Evolutionary conservation across 2,329 filamentous ascomycete genomes (phyloP).

Genomic region (Talaromyces sp.): DNA sequence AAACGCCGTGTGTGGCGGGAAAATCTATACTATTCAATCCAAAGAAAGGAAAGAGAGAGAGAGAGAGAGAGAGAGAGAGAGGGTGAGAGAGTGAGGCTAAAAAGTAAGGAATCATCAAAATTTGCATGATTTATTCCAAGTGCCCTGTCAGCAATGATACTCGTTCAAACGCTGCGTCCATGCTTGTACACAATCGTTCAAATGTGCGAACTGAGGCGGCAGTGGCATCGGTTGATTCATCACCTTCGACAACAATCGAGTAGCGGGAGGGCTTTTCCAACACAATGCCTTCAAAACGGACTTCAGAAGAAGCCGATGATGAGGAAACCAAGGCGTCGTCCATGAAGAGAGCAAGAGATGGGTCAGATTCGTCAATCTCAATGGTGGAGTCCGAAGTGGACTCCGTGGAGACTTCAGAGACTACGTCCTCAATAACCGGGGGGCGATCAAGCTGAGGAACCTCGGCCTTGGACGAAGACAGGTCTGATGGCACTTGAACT

Average conservation of each 20-base stretch:
- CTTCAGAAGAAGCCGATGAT: conserved; percentile 39
- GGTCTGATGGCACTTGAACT: conserved; percentile 40
- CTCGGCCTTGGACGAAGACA: conserved; percentile 43
- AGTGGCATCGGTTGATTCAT: conserved; percentile 18
- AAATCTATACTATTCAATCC: not conserved
- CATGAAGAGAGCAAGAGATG: conserved; percentile 47
- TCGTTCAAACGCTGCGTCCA: conserved; percentile 40
- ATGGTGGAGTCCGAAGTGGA: conserved; percentile 27
- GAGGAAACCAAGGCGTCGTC: conserved; percentile 42
- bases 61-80: conserved; percentile 11
- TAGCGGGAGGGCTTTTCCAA: conserved; percentile 62
- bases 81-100: not conserved
- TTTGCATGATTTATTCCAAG: conserved; percentile 17
- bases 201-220: conserved; percentile 29
- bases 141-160: conserved; percentile 37
- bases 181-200: conserved; percentile 33
- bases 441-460: conserved; percentile 44
- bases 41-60: conserved; percentile 19
- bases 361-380: conserved; percentile 53
- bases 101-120: not conserved
- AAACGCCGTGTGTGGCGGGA: not conserved
- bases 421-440: conserved; percentile 17
- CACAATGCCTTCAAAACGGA: conserved; percentile 49
- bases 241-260: conserved; percentile 56
- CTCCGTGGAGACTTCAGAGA: conserved; percentile 10